Percentiles rank a stretch among this genome's conserved stretches.
Evolutionary conservation across 2,329 filamentous ascomycete genomes (phyloP).

Genomic region (Phoma sp.): DNA sequence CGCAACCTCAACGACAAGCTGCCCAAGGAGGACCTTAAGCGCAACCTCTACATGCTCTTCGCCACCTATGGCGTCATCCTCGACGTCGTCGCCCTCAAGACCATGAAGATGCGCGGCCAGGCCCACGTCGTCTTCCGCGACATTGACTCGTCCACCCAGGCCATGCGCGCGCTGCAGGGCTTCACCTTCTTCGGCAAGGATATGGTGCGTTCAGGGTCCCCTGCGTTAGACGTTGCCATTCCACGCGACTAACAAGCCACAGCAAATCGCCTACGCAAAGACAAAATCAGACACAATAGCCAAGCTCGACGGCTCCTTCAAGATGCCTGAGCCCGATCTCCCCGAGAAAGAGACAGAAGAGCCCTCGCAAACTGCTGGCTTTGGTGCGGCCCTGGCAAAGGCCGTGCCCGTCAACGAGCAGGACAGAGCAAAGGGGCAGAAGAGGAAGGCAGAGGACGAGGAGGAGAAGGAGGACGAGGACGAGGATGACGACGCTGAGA

Average conservation of each 20-base stretch:
- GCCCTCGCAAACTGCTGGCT: constrained; percentile 53
- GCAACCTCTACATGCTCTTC: constrained; percentile 90
- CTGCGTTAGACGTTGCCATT: not conserved
- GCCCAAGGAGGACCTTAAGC: constrained; percentile 84
- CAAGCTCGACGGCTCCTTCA: constrained; percentile 91
- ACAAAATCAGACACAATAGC: constrained; percentile 86
- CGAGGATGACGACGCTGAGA: constrained; percentile 55
- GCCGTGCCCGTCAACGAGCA: constrained; percentile 39
- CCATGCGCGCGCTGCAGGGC: constrained; percentile 86
- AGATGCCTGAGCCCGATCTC: constrained; percentile 61
- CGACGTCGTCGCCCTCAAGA: constrained; percentile 89
- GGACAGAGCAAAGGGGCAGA: constrained; percentile 64
- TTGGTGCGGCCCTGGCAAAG: constrained; percentile 38
- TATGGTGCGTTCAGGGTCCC: constrained; percentile 66
- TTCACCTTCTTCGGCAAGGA: constrained; percentile 84
- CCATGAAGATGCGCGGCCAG: constrained; percentile 91
- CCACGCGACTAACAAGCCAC: constrained; percentile 5
- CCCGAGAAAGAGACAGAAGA: constrained; percentile 29
- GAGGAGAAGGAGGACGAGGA: constrained; percentile 62
- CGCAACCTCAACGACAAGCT: constrained; percentile 90
- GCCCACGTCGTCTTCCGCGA: constrained; percentile 92
- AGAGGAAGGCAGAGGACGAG: constrained; percentile 71
- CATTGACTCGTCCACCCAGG: constrained; percentile 88
- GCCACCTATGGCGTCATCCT: constrained; percentile 92
- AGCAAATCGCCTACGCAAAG: constrained; percentile 93